Percentiles rank a stretch among this genome's conserved stretches.
Conservation (phyloP, 2,329 filamentous ascomycete species). For the Didymella lethalis region DNA sequence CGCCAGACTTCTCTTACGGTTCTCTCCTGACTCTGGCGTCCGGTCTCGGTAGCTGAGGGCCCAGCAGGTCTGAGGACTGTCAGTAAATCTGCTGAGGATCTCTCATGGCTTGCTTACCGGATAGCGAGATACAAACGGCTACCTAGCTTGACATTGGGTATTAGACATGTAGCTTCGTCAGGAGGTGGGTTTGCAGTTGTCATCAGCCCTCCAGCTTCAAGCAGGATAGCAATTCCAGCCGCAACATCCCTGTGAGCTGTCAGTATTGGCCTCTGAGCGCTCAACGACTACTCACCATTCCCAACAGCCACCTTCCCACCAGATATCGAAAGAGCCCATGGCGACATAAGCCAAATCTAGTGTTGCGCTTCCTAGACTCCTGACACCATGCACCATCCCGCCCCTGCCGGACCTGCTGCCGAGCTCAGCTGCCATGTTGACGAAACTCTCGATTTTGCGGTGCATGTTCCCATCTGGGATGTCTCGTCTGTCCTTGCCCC, state of each 20-base stretch:
- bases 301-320: conserved; percentile 85
- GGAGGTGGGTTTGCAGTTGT: conserved; percentile 76
- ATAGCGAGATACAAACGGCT: conserved; percentile 76
- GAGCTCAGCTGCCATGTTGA: conserved; percentile 76
- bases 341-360: conserved; percentile 78
- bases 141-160: conserved; percentile 69
- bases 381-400: conserved; percentile 80
- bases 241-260: conserved; percentile 70
- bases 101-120: conserved; percentile 53
- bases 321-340: conserved; percentile 79
- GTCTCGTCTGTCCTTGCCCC: conserved; percentile 79
- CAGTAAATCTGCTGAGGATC: neutral
- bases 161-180: conserved; percentile 62
- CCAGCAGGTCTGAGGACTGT: conserved; percentile 65
- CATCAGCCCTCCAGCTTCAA: conserved; percentile 76
- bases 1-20: conserved; percentile 77
- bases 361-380: conserved; percentile 75
- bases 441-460: conserved; percentile 76
- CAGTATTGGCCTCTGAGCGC: neutral
- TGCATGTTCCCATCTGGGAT: conserved; percentile 71
- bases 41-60: conserved; percentile 67
- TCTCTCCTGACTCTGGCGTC: conserved; percentile 71
- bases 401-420: conserved; percentile 70
- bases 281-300: conserved; percentile 65
- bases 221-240: conserved; percentile 74